Evolutionary conservation across 345 rosid genomes (phyloP), one percentile per base, ranked within the genome.

Genomic region (Brassica nigra): DNA sequence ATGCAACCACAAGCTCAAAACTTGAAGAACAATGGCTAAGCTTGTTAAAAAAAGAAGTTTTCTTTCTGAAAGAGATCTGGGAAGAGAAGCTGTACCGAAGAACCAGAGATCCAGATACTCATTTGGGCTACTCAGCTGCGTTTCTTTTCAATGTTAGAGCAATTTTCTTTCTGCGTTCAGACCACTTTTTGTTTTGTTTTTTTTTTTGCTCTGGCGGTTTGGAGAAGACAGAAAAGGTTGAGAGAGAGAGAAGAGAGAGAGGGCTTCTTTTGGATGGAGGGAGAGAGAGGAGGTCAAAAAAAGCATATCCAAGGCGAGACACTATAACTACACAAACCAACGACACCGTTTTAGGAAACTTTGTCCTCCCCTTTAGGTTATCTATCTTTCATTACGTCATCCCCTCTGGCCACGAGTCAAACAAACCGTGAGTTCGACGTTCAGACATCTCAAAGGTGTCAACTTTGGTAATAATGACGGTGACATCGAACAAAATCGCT

Each of bases 371-470:
- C 57, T 65, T 66, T 71, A 59, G 80, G 80, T 76, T 42, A 23
- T 47, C 27, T 52, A 31, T 59, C 18, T 52, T 33, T 61, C 10
- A 2, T 30, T 20, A 42, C 68, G 62, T 66, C 29, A 31, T 73
- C 34, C 15, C 11, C 20, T 47, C 34, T 54, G 54, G 57, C 69
- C 76, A 76, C 80, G 62, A 70, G 73, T 66, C 83, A 66, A 59
- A 58, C 69, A 66, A 59, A 58, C 73, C 44, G 37, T 29, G 30
- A 75, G 64, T 58, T 76, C 34, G 27, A 34, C 47, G 36, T 81
- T 71, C 69, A 52, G 70, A 76, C 74, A 76, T 59, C 74, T 58
- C 77, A 66, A 59, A 81, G 58, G 80, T 81, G 74, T 81, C 80
- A 47, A 67, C 10, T 65, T 59, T 71, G 44, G 77, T 66, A 37